Percentiles rank a stretch among this genome's conserved stretches.
Conservation (phyloP, 2,329 filamentous ascomycete species). For the Pseudogymnoascus sp. region DNA sequence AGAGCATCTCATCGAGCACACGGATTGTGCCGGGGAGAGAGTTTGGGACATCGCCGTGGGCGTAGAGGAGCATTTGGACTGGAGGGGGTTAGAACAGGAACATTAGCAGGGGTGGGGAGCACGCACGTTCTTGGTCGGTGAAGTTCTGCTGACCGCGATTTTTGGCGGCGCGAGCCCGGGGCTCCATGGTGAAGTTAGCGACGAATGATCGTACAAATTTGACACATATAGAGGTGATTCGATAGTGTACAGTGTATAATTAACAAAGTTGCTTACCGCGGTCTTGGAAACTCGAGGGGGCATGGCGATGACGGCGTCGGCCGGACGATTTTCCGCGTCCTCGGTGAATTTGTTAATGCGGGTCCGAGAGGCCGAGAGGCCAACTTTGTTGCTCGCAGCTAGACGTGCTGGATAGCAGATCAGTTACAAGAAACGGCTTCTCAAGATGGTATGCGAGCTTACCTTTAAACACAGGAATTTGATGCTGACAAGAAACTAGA, state of each 20-base stretch:
- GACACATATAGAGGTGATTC: not conserved
- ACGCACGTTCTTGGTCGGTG: conserved; percentile 59
- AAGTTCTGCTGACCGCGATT: conserved; percentile 83
- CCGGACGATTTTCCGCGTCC: not conserved
- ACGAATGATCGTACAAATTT: not conserved
- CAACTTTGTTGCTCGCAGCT: conserved; percentile 1
- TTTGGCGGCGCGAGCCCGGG: conserved; percentile 66
- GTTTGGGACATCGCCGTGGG: conserved; percentile 68
- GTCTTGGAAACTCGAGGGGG: not conserved
- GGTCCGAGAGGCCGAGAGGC: not conserved
- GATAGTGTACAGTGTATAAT: not conserved
- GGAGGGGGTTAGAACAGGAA: conserved; percentile 18
- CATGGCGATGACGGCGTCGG: not conserved
- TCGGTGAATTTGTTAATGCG: conserved; percentile 9
- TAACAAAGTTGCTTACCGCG: not conserved
- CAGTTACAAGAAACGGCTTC: not conserved
- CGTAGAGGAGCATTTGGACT: conserved; percentile 70
- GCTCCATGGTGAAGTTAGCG: conserved; percentile 48
- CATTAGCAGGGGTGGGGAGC: not conserved
- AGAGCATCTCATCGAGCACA: conserved; percentile 88
- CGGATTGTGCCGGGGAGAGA: conserved; percentile 78
- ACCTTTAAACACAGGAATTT: not conserved
- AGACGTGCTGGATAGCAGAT: not conserved
- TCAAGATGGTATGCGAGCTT: conserved; percentile 16
- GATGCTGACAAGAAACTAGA: conserved; percentile 42